phyloP scores from a whole-genome alignment of 1,284 basidiomycete genomes.

The Ustilago vetiveriae region DNA sequence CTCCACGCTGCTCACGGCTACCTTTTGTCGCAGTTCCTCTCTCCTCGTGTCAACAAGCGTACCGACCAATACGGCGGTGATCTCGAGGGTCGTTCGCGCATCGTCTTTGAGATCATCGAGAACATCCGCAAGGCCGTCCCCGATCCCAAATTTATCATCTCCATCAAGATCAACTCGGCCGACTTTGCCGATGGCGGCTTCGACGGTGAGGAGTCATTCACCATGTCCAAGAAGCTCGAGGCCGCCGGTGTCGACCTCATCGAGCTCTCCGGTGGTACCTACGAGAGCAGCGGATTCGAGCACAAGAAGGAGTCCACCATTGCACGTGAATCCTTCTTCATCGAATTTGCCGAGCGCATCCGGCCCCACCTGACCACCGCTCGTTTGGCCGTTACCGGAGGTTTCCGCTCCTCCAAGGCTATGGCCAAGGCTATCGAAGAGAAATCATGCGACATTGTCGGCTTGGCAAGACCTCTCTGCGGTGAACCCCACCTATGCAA shows the following conservation, averaged over 20 bases:
- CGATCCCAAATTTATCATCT: constrained; percentile 75
- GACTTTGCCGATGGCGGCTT: constrained; percentile 77
- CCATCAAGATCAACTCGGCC: constrained; percentile 83
- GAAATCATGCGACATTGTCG: constrained; percentile 51
- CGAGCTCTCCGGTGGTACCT: constrained; percentile 86
- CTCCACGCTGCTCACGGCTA: constrained; percentile 89
- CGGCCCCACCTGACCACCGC: constrained; percentile 49
- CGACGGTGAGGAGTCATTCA: constrained; percentile 72
- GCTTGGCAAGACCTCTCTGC: constrained; percentile 39
- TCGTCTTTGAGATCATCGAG: constrained; percentile 77
- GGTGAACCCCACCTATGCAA: constrained; percentile 47
- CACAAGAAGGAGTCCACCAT: constrained; percentile 52
- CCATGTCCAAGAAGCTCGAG: constrained; percentile 71
- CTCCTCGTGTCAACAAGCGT: constrained; percentile 77
- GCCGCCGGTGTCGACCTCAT: constrained; percentile 76
- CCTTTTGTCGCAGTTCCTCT: constrained; percentile 84
- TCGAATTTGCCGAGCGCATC: constrained; percentile 67
- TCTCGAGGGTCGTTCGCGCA: constrained; percentile 64
- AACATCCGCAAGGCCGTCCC: constrained; percentile 75
- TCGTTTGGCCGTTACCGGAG: constrained; percentile 82
- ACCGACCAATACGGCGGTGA: constrained; percentile 73
- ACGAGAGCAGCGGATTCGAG: constrained; percentile 77
- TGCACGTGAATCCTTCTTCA: constrained; percentile 70
- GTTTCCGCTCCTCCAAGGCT: constrained; percentile 75
- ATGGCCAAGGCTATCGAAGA: constrained; percentile 71